Base-by-base conservation (phyloP, 2,329 filamentous ascomycete species). In the Niveomyces coronatus region DNA sequence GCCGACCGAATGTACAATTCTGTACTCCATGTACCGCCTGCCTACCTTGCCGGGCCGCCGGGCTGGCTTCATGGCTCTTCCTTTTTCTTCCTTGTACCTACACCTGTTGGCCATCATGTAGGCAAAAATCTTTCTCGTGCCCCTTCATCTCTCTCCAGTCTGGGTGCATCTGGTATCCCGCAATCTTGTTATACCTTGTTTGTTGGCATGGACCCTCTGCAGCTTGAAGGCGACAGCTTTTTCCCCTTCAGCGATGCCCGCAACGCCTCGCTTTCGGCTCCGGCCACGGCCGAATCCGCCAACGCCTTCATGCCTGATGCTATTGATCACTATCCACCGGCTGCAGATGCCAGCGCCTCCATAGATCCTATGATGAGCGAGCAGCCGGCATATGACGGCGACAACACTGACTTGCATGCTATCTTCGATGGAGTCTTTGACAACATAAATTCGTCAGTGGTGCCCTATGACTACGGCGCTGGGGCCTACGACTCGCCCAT, bases 231-330 rank as follows among this genome's bases (percentile, higher is more conserved):
- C 31, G 31, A 39, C 15, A 18, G 29, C 24, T 15, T 39, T 31
- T 30, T 39, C 19, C 31, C 31, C 9, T n/a, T 34, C 28, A 30
- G 37, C 31, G 31, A 39, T 39, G 37, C 31, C 37, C 24, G 37
- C 24, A 14, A n/a, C 26, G n/a, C 11, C 31, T 19, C 29, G 11
- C 16, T 11, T 16, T 29, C 36, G 36, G 31, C 31, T 14, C 31
- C 37, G 31, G 31, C 24, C 30, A 34, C 37, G 22, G 32, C 32
- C 22, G n/a, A 9, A 23, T 14, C 26, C 19, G 18, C 29, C 36
- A 11, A 16, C 26, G 26, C 34, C n/a, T 13, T 18, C n/a, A 14
- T 7, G 18, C 15, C 9, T 10, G 15, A 31, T 15, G n/a, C n/a
- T n/a, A n/a, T n/a, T n/a, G n/a, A n/a, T n/a, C n/a, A n/a, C n/a